Conservation (phyloP, 768 basidiomycete species). For the Amanita exitialis region DNA sequence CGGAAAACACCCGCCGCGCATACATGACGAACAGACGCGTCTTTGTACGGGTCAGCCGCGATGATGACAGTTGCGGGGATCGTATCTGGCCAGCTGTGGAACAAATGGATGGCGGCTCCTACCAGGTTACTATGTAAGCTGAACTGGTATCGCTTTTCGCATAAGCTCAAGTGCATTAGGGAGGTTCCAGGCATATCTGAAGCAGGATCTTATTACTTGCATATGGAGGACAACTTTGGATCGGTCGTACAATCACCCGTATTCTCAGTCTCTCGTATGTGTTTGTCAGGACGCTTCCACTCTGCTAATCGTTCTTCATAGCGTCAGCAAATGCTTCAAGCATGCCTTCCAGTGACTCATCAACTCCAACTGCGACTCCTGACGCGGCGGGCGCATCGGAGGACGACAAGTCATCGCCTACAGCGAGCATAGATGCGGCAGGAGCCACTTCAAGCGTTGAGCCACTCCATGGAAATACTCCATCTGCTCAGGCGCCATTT, state of each 20-base stretch:
- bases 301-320: background rate
- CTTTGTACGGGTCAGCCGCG: background rate
- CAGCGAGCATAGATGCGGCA: too few species aligned
- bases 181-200: background rate
- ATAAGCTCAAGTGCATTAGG: background rate
- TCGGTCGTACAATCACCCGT: background rate
- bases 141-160: background rate
- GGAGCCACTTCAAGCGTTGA: too few species aligned
- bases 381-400: too few species aligned
- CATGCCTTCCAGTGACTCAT: too few species aligned
- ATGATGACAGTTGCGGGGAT: background rate
- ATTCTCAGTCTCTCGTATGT: slow-evolving; percentile 3
- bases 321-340: background rate
- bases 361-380: too few species aligned
- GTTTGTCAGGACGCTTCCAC: background rate
- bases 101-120: background rate
- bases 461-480: too few species aligned
- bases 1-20: background rate
- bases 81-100: background rate
- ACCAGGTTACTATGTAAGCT: background rate
- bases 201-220: background rate
- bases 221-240: slow-evolving; percentile 5
- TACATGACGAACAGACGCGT: background rate
- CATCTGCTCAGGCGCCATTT: background rate
- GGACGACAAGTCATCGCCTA: too few species aligned